Evolutionary conservation across 805 yeast species (phyloP), one percentile per base, ranked within the genome.

Genomic region (Saccharomycopsis sp.): DNA sequence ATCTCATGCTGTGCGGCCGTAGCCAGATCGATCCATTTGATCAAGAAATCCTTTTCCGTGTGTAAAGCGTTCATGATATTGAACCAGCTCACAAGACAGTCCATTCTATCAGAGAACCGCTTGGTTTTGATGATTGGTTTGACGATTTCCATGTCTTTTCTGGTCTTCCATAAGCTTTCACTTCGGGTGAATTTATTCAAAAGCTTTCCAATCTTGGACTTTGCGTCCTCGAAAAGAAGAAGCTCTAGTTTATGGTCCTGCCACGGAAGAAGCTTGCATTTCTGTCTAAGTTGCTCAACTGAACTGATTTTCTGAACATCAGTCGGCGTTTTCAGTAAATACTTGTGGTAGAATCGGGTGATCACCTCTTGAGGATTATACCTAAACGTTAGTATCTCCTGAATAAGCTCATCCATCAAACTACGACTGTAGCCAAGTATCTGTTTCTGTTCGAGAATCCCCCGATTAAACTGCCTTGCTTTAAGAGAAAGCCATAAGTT

Each of bases 401-500:
- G 86, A 56, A 94, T 75, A 0, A 89, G 74, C 12, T 79, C 82
- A 69, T 90, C 96, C 2, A 88, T 90, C 2, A 85, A 73, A 1
- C 87, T 81, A 58, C 97, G 74, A 20, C 88, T 76, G 62, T 84
- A 84, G n/a, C 81, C 75, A 2, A 89, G 79, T 12, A 89, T 78
- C 64, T 84, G 80, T 52, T 80, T 74, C 68, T 93, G 96, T 60
- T 89, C 96, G 44, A 83, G 89, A 57, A 86, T 85, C 0, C 93
- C 77, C 60, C 97, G 78, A 19, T 94, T 92, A 60, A 83, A 83
- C 54, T 88, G 77, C 71, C 87, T 89, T 0, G 98, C 92, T 54
- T 89, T 77, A 19, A 94, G 80, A 23, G 93, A 97, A 57, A 89
- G 72, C 99, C 99, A 94, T 42, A 90, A 73, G 60, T 84, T 89